Conservation (phyloP, 2,329 filamentous ascomycete genomes). For the Leptosphaerulina australis region DNA sequence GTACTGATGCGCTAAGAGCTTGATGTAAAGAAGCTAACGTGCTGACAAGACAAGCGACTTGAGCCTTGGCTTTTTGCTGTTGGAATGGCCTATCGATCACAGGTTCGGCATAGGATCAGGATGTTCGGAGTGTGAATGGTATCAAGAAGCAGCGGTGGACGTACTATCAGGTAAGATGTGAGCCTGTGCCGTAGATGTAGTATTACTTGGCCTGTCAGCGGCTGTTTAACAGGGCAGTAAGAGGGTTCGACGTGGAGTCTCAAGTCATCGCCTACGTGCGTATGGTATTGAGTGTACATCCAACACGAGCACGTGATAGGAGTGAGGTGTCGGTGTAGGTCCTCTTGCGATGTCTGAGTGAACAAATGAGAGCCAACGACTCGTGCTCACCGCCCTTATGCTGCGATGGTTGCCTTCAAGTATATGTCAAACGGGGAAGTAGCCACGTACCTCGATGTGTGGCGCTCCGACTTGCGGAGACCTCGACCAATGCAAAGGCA, state of each 20-base stretch:
- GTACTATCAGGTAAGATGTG: not conserved
- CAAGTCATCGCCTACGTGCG: not conserved
- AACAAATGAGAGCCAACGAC: not conserved
- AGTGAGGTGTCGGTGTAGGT: constrained; percentile 4
- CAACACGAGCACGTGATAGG: not conserved
- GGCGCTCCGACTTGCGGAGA: not conserved
- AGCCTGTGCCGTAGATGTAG: not conserved
- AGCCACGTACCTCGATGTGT: constrained; percentile 2
- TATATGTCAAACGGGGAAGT: not conserved
- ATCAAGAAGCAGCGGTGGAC: not conserved
- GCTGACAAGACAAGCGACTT: too few relatives aligned
- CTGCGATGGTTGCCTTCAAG: not conserved
- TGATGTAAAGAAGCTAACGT: too few relatives aligned
- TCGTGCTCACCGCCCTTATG: constrained; percentile 2
- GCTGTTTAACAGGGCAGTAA: not conserved
- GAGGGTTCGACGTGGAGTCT: not conserved
- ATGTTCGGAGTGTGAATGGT: not conserved
- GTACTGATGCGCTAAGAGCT: not conserved
- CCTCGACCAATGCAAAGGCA: not conserved
- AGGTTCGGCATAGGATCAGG: not conserved
- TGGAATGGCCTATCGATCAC: not conserved
- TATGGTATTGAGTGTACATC: not conserved
- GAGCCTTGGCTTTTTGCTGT: not conserved
- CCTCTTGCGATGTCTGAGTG: constrained; percentile 1
- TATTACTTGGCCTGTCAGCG: not conserved